These are phyloP conservation scores for Hanseniaspora uvarum DNA, from an alignment of 1,139 yeast species.

Conservation along the genomic window DNA sequence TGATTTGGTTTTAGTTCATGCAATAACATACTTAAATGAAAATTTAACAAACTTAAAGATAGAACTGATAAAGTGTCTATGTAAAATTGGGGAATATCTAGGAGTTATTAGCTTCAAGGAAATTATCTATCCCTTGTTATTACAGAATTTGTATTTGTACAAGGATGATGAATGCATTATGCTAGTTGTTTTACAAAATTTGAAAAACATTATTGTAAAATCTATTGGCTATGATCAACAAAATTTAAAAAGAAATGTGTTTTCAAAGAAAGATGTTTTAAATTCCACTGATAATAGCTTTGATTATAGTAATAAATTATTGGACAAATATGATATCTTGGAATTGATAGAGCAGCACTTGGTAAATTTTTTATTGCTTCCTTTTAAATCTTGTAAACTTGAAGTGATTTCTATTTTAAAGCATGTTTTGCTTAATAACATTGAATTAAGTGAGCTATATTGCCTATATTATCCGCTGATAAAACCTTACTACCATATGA, in stretches of 20 bases:
- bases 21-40: slow-evolving; percentile 84
- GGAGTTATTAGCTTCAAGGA: slow-evolving; percentile 80
- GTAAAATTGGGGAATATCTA: slow-evolving; percentile 65
- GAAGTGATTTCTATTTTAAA: slow-evolving; percentile 53
- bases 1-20: slow-evolving; percentile 78
- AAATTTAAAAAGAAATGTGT: too few relatives aligned
- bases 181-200: slow-evolving; percentile 3
- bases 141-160: slow-evolving; percentile 37
- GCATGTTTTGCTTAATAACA: slow-evolving; percentile 20
- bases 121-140: slow-evolving; percentile 70
- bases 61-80: slow-evolving; percentile 65
- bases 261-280: background rate
- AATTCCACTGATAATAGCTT: too few relatives aligned
- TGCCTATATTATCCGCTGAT: slow-evolving; percentile 76
- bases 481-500: slow-evolving; percentile 68
- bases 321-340: background rate
- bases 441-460: slow-evolving; percentile 50
- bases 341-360: slow-evolving; percentile 29
- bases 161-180: slow-evolving; percentile 3
- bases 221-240: background rate
- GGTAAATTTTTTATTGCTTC: slow-evolving; percentile 58
- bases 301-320: background rate
- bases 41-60: slow-evolving; percentile 56
- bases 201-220: background rate
- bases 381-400: slow-evolving; percentile 78